Evolutionary conservation across 352 stramenopile species (phyloP).

Genomic region (Phytopythium cucurbitacearum): DNA sequence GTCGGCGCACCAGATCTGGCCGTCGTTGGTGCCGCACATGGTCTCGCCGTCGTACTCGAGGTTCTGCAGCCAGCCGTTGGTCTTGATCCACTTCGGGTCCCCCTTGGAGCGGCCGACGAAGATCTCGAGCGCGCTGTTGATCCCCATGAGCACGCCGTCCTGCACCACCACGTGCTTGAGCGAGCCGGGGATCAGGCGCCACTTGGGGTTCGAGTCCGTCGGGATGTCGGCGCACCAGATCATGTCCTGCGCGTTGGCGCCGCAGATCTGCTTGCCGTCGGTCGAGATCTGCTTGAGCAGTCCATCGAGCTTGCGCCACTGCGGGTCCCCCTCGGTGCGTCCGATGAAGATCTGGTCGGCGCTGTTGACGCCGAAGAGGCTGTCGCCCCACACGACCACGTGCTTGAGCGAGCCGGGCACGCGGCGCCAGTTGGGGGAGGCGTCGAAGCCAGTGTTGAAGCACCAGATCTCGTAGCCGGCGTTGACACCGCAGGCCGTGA

Average conservation of each 20-base stretch:
- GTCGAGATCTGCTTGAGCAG: conserved; percentile 18
- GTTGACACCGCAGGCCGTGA: conserved; percentile 12
- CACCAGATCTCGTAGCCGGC: conserved; percentile 8
- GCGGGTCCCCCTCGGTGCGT: conserved; percentile 1
- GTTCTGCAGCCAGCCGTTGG: conserved; percentile 10
- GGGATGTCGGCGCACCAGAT: conserved; percentile 24
- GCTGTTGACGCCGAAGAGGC: conserved; percentile 17
- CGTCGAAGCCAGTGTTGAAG: conserved; percentile 3
- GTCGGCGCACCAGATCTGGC: no score
- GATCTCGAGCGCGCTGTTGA: conserved; percentile 7
- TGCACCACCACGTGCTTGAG: conserved; percentile 18
- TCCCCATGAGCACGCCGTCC: conserved; percentile 20
- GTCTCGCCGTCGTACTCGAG: conserved; percentile 19
- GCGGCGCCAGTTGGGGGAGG: conserved; percentile 9
- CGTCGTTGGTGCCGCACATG: conserved; percentile 14
- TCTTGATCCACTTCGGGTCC: conserved; percentile 9
- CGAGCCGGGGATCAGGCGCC: conserved; percentile 18
- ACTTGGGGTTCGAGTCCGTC: conserved; percentile 14
- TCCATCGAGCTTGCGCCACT: conserved; percentile 12
- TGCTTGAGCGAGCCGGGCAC: conserved; percentile 5
- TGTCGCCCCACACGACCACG: conserved; percentile 16
- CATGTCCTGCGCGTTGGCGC: conserved; percentile 11
- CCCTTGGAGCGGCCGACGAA: conserved; percentile 18
- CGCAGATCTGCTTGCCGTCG: conserved; percentile 33
- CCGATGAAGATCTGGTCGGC: conserved; percentile 14